phyloP scores from a whole-genome alignment of 345 rosid genomes.

The Arabis alpina region DNA sequence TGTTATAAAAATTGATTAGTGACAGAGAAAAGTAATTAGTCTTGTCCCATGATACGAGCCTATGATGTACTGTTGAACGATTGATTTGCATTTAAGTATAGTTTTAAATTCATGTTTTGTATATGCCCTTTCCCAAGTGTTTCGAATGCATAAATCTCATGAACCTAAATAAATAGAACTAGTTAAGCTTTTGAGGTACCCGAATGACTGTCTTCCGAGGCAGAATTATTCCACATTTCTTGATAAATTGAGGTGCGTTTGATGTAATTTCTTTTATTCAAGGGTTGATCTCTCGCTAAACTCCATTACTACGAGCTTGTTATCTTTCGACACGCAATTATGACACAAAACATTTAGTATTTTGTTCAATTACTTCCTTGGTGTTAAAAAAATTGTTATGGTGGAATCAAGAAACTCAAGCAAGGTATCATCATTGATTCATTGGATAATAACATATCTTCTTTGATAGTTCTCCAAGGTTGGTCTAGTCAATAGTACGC shows the following conservation, averaged over 20 bases:
- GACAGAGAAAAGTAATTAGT: constrained; percentile 4
- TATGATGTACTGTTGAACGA: constrained; percentile 9
- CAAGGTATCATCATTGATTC: constrained; percentile 30
- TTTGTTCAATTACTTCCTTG: constrained; percentile 15
- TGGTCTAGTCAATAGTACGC: constrained; percentile 4
- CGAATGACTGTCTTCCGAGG: no score
- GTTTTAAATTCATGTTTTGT: constrained; percentile 5
- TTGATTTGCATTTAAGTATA: constrained; percentile 1
- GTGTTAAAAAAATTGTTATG: not conserved
- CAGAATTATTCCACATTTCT: no score
- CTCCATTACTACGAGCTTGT: constrained; percentile 26
- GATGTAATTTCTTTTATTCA: not conserved
- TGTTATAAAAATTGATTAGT: constrained; percentile 21
- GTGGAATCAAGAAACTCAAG: constrained; percentile 14
- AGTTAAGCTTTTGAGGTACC: not conserved
- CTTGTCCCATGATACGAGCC: constrained; percentile 25
- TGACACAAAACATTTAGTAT: constrained; percentile 23
- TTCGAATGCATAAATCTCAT: not conserved
- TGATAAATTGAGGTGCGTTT: no score
- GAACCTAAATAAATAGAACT: not conserved
- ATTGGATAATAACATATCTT: constrained; percentile 14
- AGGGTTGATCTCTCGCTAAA: constrained; percentile 23
- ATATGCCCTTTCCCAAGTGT: constrained; percentile 7
- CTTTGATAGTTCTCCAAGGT: constrained; percentile 22
- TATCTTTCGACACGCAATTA: constrained; percentile 34